Evolutionary conservation across 164 flowering plant genomes (phyloP), one percentile per base, ranked within the genome.

Genomic region (Aristolochia contorta): DNA sequence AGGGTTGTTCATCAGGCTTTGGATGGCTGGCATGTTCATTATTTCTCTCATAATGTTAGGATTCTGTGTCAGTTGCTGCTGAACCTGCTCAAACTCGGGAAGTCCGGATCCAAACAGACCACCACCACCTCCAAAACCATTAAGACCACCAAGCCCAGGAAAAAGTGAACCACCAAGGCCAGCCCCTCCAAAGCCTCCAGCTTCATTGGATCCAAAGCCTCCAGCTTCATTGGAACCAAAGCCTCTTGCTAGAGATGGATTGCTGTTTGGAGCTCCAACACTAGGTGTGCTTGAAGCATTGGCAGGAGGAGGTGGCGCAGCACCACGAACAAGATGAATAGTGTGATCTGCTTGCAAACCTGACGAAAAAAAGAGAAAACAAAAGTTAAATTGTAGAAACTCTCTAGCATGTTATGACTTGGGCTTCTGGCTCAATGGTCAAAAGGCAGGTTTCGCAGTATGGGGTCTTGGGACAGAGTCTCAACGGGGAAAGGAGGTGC

Each of bases 1-100:
- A 54, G 97, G 97, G 65, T 91, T 88, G 69, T 86, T 88, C 91
- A 91, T 81, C 47, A 91, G 69, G 57, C 71, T 77, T 71, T 91
- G 97, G 54, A 91, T 76, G 23, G 80, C 91, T 54, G 97, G 97
- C 78, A 68, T 84, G 75, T 91, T 88, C 96, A 91, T 86, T 58
- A 88, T 82, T 22, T 91, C 97, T 64, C 96, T 82, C 88, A 86
- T 83, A 84, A 91, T 81, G 67, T 84, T 88, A 20, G 97, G 97
- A 61, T 91, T 88, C 71, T 86, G 93, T 56, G 86, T 75, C 21
- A 90, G 67, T 58, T 85, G 95, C 67, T 87, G 92, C 68, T 90
- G 95, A 57, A 83, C 74, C 73, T 86, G 94, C 54, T 86, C 94
- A 64, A 91, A 72, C 59, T 88, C 91, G 1, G 96, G 96, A 68